A percentile compares a stretch with the other conserved stretches of the same genome.
Evolutionary conservation across 1,284 basidiomycete genomes (phyloP).

Genomic region (Baeospora myosura): DNA sequence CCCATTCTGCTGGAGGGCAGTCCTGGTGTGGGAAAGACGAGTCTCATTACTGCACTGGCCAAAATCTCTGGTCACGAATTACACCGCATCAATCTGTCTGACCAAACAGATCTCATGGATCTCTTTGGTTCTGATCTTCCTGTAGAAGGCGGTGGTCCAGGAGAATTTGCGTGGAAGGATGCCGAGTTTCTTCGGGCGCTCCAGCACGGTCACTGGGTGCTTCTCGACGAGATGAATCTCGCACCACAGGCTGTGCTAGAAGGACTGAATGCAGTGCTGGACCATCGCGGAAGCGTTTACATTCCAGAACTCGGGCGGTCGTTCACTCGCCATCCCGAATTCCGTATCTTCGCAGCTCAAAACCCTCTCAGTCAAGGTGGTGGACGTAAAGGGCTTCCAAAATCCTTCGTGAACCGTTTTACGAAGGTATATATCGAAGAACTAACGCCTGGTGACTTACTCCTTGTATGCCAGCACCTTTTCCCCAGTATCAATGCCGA

Average conservation of each 20-base stretch:
- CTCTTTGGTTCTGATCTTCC: conserved; percentile 96
- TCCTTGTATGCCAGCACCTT: conserved; percentile 72
- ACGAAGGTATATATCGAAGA: conserved; percentile 95
- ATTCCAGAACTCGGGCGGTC: conserved; percentile 92
- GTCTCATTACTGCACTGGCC: conserved; percentile 84
- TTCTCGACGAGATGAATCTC: conserved; percentile 98
- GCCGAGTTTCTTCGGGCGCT: conserved; percentile 93
- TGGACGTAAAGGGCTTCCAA: conserved; percentile 94
- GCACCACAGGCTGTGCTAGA: conserved; percentile 95
- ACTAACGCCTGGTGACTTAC: conserved; percentile 73
- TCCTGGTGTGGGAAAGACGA: conserved; percentile 99
- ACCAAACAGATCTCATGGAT: conserved; percentile 96
- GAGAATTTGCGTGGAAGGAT: conserved; percentile 96
- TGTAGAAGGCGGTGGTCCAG: conserved; percentile 84
- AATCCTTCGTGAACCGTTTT: conserved; percentile 96
- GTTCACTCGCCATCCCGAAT: conserved; percentile 84
- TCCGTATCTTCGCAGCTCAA: conserved; percentile 96
- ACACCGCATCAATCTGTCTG: conserved; percentile 97
- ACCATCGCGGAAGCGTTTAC: conserved; percentile 93
- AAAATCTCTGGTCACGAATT: conserved; percentile 73
- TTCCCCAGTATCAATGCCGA: conserved; percentile 57
- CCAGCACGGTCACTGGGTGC: conserved; percentile 92
- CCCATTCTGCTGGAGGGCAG: conserved; percentile 95
- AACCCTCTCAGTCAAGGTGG: conserved; percentile 97
- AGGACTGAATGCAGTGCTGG: conserved; percentile 93